These are phyloP conservation scores for Exsudoporus frostii DNA, from an alignment of 768 basidiomycete species.

Conservation along the genomic window DNA sequence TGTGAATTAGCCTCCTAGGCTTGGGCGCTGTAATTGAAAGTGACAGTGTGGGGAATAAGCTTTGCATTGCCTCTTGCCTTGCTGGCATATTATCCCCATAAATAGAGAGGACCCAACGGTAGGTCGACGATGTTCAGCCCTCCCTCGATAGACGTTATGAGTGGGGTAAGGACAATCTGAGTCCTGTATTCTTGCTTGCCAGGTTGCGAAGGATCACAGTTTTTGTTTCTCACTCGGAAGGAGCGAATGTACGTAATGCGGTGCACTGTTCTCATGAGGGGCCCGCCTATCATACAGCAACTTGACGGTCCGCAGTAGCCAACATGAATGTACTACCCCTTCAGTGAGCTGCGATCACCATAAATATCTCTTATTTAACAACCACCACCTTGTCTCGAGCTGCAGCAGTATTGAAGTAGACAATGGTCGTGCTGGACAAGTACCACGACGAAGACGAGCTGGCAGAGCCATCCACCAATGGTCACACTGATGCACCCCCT, in stretches of 20 bases:
- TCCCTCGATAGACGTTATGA: too few relatives aligned
- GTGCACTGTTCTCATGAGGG: constrained; percentile 46
- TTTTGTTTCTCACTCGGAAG: background rate
- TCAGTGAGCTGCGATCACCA: background rate
- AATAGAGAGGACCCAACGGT: too few relatives aligned
- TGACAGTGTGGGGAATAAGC: too few relatives aligned
- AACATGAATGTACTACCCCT: background rate
- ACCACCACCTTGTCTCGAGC: background rate
- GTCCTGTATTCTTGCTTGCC: too few relatives aligned
- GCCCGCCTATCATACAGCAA: background rate
- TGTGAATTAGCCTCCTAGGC: too few relatives aligned
- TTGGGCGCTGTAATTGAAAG: too few relatives aligned
- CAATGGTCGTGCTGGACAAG: constrained; percentile 25
- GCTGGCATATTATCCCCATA: too few relatives aligned
- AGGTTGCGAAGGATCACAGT: too few relatives aligned
- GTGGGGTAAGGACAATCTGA: too few relatives aligned
- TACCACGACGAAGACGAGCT: constrained; percentile 10
- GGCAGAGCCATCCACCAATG: background rate
- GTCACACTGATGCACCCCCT: constrained; percentile 17
- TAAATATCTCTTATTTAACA: background rate
- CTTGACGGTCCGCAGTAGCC: background rate
- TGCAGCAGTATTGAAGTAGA: background rate
- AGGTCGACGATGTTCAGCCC: too few relatives aligned
- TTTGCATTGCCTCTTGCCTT: too few relatives aligned
- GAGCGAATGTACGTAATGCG: constrained; percentile 16